phyloP scores from a whole-genome alignment of 352 stramenopile genomes.

The Aphanomyces cochlioides region DNA sequence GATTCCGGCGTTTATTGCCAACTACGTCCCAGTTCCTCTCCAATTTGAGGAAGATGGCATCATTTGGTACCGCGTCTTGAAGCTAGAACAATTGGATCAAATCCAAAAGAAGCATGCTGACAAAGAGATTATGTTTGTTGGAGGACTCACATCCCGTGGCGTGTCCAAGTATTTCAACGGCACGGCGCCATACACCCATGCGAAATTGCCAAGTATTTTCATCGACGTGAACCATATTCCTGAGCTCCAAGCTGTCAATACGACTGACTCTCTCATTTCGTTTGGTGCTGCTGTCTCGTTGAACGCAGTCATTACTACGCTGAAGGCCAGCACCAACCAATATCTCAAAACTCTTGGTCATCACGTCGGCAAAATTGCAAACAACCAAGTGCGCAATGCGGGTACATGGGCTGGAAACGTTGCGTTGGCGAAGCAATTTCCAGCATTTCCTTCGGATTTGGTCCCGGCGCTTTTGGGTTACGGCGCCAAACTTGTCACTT shows the following conservation, averaged over 20 bases:
- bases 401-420: constrained; percentile 43
- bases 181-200: constrained; percentile 42
- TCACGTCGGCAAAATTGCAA: constrained; percentile 47
- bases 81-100: constrained; percentile 34
- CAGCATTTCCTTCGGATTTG: constrained; percentile 53
- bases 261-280: constrained; percentile 18
- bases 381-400: constrained; percentile 58
- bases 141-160: constrained; percentile 43
- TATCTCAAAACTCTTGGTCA: constrained; percentile 38
- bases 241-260: constrained; percentile 33
- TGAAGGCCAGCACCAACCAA: constrained; percentile 27
- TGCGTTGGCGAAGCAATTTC: constrained; percentile 40
- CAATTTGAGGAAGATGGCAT: background rate
- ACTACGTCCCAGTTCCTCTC: constrained; percentile 13
- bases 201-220: constrained; percentile 31
- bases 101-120: constrained; percentile 30
- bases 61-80: constrained; percentile 43
- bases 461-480: constrained; percentile 39
- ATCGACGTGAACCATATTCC: constrained; percentile 43
- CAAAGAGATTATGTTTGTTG: constrained; percentile 35
- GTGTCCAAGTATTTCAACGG: constrained; percentile 60
- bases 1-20: constrained; percentile 9
- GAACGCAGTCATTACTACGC: constrained; percentile 31
- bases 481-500: constrained; percentile 35
- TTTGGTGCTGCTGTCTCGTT: constrained; percentile 36